A percentile compares a stretch with the other conserved stretches of the same genome.
Conservation (phyloP, 2,329 filamentous ascomycete genomes). For the Claviceps sp. region DNA sequence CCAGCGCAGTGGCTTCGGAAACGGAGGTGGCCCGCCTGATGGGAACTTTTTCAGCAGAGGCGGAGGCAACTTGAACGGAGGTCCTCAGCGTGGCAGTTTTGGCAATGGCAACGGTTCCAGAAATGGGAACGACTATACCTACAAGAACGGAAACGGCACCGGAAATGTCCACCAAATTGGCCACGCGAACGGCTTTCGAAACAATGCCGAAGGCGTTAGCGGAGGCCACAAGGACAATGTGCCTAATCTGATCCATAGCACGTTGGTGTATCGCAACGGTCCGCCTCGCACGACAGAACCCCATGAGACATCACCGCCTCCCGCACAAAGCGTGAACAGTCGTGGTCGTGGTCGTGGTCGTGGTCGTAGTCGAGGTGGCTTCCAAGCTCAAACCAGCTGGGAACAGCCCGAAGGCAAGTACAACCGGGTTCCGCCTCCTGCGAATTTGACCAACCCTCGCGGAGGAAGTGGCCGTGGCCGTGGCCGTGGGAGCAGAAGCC, state of each 20-base stretch:
- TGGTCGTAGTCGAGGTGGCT: conserved; percentile 17
- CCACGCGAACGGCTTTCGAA: no score
- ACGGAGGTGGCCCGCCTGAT: conserved; percentile 22
- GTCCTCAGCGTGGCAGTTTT: conserved; percentile 18
- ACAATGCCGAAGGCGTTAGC: no score
- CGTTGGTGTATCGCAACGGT: conserved; percentile 35
- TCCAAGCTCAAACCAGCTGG: conserved; percentile 8
- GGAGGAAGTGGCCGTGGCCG: conserved; percentile 23
- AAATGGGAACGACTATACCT: background rate
- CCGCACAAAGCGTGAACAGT: conserved; percentile 16
- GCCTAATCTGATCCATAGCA: conserved; percentile 36
- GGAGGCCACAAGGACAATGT: conserved; percentile 4
- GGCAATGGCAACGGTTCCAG: conserved; percentile 12
- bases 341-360: conserved; percentile 17
- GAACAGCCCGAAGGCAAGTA: conserved; percentile 24
- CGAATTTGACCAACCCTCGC: conserved; percentile 34
- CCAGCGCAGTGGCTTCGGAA: conserved; percentile 3
- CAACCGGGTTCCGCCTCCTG: conserved; percentile 47
- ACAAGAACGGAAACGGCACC: conserved; percentile 1
- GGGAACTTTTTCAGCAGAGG: conserved; percentile 21
- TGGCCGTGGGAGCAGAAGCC: conserved; percentile 25
- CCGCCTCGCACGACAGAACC: conserved; percentile 2
- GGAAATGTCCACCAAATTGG: no score
- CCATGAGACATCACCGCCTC: conserved; percentile 13
- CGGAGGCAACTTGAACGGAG: conserved; percentile 26